These are phyloP conservation scores for Larix sibirica DNA, from an alignment of 83 land plant genomes.

Conservation along the genomic window DNA sequence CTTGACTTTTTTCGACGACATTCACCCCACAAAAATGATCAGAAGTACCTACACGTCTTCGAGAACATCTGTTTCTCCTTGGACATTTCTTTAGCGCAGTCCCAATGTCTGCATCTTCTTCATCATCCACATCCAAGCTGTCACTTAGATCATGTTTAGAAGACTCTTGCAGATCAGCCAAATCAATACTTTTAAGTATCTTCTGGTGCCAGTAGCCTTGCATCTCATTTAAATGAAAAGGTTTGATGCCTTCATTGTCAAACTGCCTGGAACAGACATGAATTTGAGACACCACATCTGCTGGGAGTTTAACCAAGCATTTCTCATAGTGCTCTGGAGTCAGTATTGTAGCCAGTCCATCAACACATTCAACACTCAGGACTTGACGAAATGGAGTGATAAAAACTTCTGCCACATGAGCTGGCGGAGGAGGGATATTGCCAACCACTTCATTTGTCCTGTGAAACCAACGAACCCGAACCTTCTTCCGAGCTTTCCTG, in stretches of 20 bases:
- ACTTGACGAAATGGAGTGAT: conserved; percentile 85
- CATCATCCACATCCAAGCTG: not conserved
- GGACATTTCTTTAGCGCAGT: not conserved
- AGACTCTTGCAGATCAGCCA: not conserved
- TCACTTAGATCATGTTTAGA: not conserved
- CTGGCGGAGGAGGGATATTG: conserved; percentile 64
- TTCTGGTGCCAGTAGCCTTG: conserved; percentile 86
- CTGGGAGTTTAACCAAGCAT: conserved; percentile 21
- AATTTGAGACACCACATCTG: conserved; percentile 24
- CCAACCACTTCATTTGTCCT: conserved; percentile 64
- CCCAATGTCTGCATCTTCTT: not conserved
- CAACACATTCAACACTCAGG: conserved; percentile 86
- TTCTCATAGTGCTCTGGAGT: conserved; percentile 67
- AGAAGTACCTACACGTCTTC: not conserved
- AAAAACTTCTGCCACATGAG: conserved; percentile 81
- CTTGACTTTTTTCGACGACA: not conserved
- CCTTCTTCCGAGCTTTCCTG: conserved; percentile 59
- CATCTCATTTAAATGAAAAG: conserved; percentile 67
- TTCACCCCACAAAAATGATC: not conserved
- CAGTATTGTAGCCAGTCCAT: conserved; percentile 82
- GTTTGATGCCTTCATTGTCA: conserved; percentile 70
- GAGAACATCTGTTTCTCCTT: conserved; percentile 13
- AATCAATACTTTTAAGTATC: conserved; percentile 26
- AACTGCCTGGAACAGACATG: conserved; percentile 64
- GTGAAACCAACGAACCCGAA: conserved; percentile 93